These are phyloP conservation scores for Casuarina equisetifolia DNA, from an alignment of 306 rosid genomes.

Conservation along the genomic window DNA sequence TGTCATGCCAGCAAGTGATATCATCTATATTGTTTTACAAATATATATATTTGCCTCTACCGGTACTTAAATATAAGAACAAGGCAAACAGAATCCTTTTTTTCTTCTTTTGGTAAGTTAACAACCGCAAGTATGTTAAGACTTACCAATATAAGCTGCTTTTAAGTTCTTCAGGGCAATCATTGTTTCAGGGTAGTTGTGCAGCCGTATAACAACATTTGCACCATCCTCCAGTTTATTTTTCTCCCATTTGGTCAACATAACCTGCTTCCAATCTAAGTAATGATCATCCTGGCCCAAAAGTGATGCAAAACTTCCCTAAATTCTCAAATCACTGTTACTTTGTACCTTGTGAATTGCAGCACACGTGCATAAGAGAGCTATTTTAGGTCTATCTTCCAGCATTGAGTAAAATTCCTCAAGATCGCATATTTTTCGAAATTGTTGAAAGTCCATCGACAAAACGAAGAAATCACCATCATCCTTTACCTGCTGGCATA, in stretches of 20 bases:
- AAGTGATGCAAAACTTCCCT: conserved; percentile 2
- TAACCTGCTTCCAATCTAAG: conserved; percentile 48
- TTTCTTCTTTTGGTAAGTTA: neutral
- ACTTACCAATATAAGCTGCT: conserved; percentile 85
- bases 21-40: conserved; percentile 18
- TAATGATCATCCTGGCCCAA: conserved; percentile 16
- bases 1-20: conserved; percentile 36
- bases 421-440: conserved; percentile 42
- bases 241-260: conserved; percentile 46
- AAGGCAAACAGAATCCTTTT: neutral
- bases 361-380: conserved; percentile 69
- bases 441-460: conserved; percentile 68
- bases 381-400: conserved; percentile 66
- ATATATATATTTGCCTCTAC: conserved; percentile 2
- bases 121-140: neutral
- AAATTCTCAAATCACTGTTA: neutral
- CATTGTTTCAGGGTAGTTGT: conserved; percentile 78
- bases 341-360: conserved; percentile 71
- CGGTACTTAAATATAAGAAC: neutral
- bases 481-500: conserved; percentile 42
- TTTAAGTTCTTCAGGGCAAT: conserved; percentile 87
- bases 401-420: conserved; percentile 55
- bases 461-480: conserved; percentile 48
- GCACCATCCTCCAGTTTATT: conserved; percentile 40
- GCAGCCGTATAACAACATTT: conserved; percentile 66